Base-by-base conservation (phyloP, 305 asterid species). In the Fraxinus floribunda region DNA sequence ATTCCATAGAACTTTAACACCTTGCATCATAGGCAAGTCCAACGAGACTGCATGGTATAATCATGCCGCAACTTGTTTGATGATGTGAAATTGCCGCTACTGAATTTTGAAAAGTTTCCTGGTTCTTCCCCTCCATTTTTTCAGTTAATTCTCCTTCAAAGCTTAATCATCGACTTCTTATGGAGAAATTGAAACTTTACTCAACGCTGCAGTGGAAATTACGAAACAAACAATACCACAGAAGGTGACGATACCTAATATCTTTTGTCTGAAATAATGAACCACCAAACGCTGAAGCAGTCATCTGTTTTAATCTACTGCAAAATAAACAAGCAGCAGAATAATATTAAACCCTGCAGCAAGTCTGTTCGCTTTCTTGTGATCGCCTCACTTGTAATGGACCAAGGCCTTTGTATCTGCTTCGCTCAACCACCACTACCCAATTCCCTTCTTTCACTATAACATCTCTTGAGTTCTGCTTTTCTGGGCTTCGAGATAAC, bases 391-490 rank as follows among this genome's bases (percentile, higher is more conserved):
- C 15, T 10, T 41, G 49, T 41, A 41, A 41, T 41, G 49, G 13
- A 41, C 49, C 49, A 2, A 9, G 49, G 15, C 49, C 15, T 38
- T 41, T 10, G 49, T 41, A 41, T 41, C 49, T 41, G 49, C 49
- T 1, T 10, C 0, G 16, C 5, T 90, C 94, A 18, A 88, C 91
- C 41, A 91, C 89, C 0, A 86, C 90, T 0, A 87, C 90, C 62
- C 92, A 77, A 75, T 84, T 91, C 1, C 94, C 92, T 72, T 90
- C 90, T 72, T 87, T 91, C 22, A 88, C 89, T 35, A 90, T 87
- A 2, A 91, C 88, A 18, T 89, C 86, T 16, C 38, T 78, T 15
- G 81, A 5, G n/a, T 26, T 75, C 32, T 79, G 84, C 24, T 84
- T 82, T 18, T 86, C 84, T 7, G 88, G 89, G 82, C 24, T 79